These are phyloP conservation scores for Xylaria sp. DNA, from an alignment of 2,329 filamentous ascomycete species.

Conservation along the genomic window DNA sequence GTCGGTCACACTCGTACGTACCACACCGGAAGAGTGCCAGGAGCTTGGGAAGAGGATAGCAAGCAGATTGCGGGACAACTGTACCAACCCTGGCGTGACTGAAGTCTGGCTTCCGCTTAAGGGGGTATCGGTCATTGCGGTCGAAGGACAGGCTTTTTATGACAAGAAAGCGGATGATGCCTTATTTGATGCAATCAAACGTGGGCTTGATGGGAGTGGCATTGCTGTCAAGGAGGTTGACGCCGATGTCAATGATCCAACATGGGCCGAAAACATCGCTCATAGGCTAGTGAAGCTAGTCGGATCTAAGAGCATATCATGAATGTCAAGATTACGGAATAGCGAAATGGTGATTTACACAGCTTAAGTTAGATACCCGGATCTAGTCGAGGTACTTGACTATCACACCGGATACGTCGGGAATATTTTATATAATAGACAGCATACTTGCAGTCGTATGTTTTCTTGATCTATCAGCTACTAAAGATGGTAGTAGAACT, in stretches of 20 bases:
- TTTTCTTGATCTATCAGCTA: neutral
- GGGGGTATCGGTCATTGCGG: conserved; percentile 70
- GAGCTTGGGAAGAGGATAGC: conserved; percentile 67
- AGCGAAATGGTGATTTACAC: neutral
- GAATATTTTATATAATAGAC: neutral
- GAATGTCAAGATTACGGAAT: neutral
- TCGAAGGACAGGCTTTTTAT: conserved; percentile 63
- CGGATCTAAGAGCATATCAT: conserved; percentile 4
- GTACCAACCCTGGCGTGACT: conserved; percentile 54
- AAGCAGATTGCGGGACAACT: conserved; percentile 58
- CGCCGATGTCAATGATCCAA: conserved; percentile 63
- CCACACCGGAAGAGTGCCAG: conserved; percentile 65
- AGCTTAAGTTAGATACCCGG: neutral
- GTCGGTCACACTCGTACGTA: conserved; percentile 72
- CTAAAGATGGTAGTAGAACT: neutral
- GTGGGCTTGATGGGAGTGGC: conserved; percentile 58
- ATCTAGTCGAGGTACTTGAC: neutral
- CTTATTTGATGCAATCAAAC: conserved; percentile 63
- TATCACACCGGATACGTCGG: neutral
- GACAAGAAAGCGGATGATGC: conserved; percentile 55
- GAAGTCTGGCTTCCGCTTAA: conserved; percentile 69
- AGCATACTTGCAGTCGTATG: neutral
- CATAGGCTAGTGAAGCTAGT: conserved; percentile 40
- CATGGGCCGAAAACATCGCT: conserved; percentile 42
- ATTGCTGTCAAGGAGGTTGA: conserved; percentile 62